Percentiles rank a stretch among this genome's conserved stretches.
Conservation (phyloP, 805 yeast genomes). For the Limtongozyma cylindracea region DNA sequence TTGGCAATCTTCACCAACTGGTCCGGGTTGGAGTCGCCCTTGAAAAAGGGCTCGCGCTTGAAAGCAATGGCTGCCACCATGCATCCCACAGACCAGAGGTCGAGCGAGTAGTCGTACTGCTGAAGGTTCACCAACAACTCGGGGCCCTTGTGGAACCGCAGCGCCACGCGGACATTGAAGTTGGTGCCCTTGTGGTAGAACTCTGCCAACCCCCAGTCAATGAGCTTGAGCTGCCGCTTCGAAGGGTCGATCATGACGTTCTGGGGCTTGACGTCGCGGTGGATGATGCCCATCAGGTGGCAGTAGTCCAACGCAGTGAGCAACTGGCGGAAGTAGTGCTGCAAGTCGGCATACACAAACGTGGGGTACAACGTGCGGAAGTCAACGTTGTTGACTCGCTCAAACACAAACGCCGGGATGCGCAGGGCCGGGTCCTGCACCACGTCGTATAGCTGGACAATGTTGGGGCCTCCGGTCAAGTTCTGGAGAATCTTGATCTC, state of each 20-base stretch:
- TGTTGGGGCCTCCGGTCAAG: constrained; percentile 64
- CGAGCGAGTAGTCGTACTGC: constrained; percentile 77
- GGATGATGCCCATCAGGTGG: constrained; percentile 91
- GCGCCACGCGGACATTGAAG: constrained; percentile 83
- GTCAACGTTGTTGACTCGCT: constrained; percentile 61
- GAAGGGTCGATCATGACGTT: constrained; percentile 86
- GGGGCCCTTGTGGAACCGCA: constrained; percentile 84
- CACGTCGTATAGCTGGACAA: constrained; percentile 52
- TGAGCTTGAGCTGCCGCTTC: constrained; percentile 42
- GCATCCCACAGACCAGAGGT: constrained; percentile 87
- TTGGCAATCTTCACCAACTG: constrained; percentile 77
- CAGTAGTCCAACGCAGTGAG: constrained; percentile 70
- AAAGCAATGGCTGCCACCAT: constrained; percentile 80
- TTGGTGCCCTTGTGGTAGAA: constrained; percentile 77
- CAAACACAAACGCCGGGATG: constrained; percentile 76
- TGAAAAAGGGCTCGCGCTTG: constrained; percentile 79
- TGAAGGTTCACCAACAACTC: constrained; percentile 69
- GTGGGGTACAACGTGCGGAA: constrained; percentile 63
- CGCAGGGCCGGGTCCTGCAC: constrained; percentile 60
- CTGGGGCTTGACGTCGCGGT: constrained; percentile 88
- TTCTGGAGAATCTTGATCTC: constrained; percentile 77
- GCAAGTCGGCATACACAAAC: constrained; percentile 49
- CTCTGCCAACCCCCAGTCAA: constrained; percentile 94
- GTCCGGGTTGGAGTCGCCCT: constrained; percentile 77
- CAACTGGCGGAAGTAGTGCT: constrained; percentile 61